Evolutionary conservation across 1,284 basidiomycete species (phyloP), one percentile per base, ranked within the genome.

Genomic region (Ganoderma leucocontextum): DNA sequence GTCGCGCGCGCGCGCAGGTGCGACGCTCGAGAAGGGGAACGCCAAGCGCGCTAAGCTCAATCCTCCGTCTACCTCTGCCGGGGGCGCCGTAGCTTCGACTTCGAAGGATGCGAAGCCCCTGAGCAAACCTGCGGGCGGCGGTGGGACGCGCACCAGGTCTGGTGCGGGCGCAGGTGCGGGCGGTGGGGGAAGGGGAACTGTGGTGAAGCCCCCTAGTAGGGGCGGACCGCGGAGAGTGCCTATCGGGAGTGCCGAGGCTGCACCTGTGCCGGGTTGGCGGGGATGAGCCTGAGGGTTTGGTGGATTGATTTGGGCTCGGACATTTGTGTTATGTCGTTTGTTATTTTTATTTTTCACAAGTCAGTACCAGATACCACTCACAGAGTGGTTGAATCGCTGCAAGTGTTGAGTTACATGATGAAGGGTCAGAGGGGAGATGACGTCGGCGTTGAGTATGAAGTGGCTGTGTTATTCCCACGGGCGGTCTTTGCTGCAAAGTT

Each of bases 231-330:
- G 89, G 69, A 81, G 89, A 66, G 89, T 91, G 41, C 86, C 82
- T 7, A 78, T 90, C 35, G 83, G 85, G 69, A 90, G 89, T 69
- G 82, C 82, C 1, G 87, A 90, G 69, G 88, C 87, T 39, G 87
- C 87, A 19, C 60, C 69, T 62, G 78, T 70, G 49, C 81, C 79
- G 64, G 78, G 76, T 17, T 79, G 82, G 80, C 82, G 72, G 65
- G 76, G 76, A 22, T 80, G 62, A 71, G 25, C 12, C 8, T 49
- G 36, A 19, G 58, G 22, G 19, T 29, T 6, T 25, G 42, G n/a
- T 39, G 25, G 10, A 35, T 41, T 38, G 25, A 19, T 33, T 55
- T 19, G 52, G 15, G 7, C 2, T 19, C n/a, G 38, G 33, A 36
- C 35, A 1, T 33, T 62, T 58, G 38, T 44, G 8, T 52, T 5